Evolutionary conservation across 73 alveolate species (phyloP), one percentile per base, ranked within the genome.

Genomic region (Paramecium biaurelia): DNA sequence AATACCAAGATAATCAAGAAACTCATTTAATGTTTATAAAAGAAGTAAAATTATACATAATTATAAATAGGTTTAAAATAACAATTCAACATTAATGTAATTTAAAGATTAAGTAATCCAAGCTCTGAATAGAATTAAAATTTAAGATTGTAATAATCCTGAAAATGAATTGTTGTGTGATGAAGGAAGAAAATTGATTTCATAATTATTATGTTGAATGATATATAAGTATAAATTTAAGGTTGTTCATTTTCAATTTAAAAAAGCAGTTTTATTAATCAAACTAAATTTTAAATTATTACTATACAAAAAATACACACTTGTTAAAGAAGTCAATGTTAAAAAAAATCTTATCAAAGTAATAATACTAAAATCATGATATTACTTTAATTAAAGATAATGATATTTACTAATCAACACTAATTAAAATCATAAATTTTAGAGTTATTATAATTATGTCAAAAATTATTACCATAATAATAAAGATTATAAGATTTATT

Each of bases 81-180:
- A 34, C 18, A 79, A 79, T 45, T 53, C 45, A 47, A 79, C 42
- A 24, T 47, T 79, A 15, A 24, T 79, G 76, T 30, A 41, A 41
- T 42, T 7, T 8, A 79, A 47, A 79, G 90, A 79, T 4, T 26
- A 8, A 79, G 72, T 79, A 4, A 10, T 79, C n/a, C 5, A 45
- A 10, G 53, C 56, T 38, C 23, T 79, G 90, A 79, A 41, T 43
- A 79, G 72, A 79, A 43, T 79, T 14, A 79, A 41, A 79, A 34
- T 24, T 79, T 79, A 79, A 47, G 90, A 79, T 79, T 24, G 72
- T 7, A 79, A 34, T 24, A 79, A 79, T 79, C 90, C 90, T 38
- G 90, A 79, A 79, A 79, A 79, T 79, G 90, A 79, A 79, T 42
- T 79, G 28, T 79, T 79, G 18, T 79, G 90, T 42, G 90, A 79